Percentiles rank a stretch among this genome's conserved stretches.
Evolutionary conservation across 176 grass and related monocot species (phyloP).

Genomic region (Phyllostachys edulis): DNA sequence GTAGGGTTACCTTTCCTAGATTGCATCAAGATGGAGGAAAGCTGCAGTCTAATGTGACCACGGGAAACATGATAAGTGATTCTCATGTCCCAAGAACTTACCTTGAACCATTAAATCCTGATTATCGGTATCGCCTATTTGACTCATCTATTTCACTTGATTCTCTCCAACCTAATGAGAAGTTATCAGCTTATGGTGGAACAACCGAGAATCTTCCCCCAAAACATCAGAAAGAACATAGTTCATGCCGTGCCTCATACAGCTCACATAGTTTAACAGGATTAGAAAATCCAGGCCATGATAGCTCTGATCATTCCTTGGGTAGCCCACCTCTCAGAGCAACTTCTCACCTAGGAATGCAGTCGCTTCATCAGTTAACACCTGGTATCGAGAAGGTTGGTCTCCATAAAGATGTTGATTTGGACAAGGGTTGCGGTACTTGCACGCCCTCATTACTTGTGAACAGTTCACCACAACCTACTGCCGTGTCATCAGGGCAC

Average conservation of each 20-base stretch:
- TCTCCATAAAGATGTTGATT: conserved; percentile 10
- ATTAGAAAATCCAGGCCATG: conserved; percentile 34
- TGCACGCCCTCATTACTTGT: conserved; percentile 28
- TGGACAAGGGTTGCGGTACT: conserved; percentile 25
- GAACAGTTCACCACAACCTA: conserved; percentile 26
- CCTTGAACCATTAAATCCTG: conserved; percentile 31
- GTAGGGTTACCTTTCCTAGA: conserved; percentile 33
- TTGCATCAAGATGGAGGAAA: conserved; percentile 36
- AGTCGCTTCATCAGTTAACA: conserved; percentile 23
- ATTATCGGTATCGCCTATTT: not conserved
- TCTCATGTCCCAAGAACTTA: conserved; percentile 32
- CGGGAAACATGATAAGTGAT: conserved; percentile 27
- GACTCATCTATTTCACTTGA: conserved; percentile 27
- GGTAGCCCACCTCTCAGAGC: conserved; percentile 28
- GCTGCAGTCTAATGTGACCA: conserved; percentile 21
- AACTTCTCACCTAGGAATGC: conserved; percentile 38
- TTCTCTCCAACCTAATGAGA: conserved; percentile 22
- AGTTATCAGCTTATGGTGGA: conserved; percentile 35
- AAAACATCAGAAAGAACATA: conserved; percentile 39
- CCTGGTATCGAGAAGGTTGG: conserved; percentile 27
- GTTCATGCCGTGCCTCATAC: conserved; percentile 17
- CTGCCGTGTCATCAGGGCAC: not conserved
- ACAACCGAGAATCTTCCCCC: conserved; percentile 21
- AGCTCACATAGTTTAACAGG: conserved; percentile 30
- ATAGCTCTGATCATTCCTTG: conserved; percentile 30